phyloP scores from a whole-genome alignment of 352 stramenopile genomes.

The Globisporangium acanthophoron region DNA sequence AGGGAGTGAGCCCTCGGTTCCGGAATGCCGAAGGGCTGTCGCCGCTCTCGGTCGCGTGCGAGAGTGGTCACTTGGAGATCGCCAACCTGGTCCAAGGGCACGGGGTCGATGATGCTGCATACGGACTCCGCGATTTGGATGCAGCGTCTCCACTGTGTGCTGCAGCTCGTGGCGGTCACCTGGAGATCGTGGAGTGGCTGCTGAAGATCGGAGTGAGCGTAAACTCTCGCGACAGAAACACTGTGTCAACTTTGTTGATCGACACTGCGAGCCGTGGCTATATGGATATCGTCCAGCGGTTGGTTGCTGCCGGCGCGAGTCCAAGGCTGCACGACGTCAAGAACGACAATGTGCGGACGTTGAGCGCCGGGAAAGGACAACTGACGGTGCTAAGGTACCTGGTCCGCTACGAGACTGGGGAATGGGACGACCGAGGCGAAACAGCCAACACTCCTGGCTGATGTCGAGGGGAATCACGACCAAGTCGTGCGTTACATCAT shows the following conservation, averaged over 20 bases:
- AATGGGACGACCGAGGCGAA: neutral
- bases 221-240: too few species aligned
- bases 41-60: neutral
- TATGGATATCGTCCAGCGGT: neutral
- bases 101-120: too few species aligned
- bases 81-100: neutral
- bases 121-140: too few species aligned
- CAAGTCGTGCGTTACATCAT: neutral
- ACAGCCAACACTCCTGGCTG: neutral
- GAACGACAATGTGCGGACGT: neutral
- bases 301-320: neutral
- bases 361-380: neutral
- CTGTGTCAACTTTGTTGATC: too few species aligned
- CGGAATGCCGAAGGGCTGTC: neutral
- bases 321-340: neutral
- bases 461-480: neutral
- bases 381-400: neutral
- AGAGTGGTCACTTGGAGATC: neutral
- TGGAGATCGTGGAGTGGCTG: neutral
- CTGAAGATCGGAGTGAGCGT: too few species aligned
- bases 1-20: neutral
- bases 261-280: too few species aligned
- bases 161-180: neutral
- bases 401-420: neutral
- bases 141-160: neutral